These are phyloP conservation scores for Syncephalis plumigaleata DNA, from an alignment of 371 early-diverging fungal species.

Conservation along the genomic window DNA sequence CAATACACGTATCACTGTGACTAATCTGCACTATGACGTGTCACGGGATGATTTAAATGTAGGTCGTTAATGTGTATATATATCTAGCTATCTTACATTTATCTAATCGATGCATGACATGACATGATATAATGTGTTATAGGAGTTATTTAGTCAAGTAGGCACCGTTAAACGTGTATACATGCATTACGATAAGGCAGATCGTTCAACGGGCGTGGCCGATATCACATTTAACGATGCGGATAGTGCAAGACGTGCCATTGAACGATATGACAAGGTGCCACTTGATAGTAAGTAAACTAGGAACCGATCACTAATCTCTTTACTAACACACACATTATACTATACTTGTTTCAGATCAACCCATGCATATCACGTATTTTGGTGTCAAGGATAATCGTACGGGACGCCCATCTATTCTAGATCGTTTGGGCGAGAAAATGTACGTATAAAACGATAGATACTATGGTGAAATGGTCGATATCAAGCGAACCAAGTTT, in stretches of 20 bases:
- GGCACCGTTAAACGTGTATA: slow-evolving; percentile 25
- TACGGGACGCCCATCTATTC: not conserved
- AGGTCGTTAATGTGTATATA: slow-evolving; percentile 1
- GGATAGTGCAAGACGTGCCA: slow-evolving; percentile 28
- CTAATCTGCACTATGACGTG: slow-evolving; percentile 43
- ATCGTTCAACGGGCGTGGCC: slow-evolving; percentile 43
- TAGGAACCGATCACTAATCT: too few species aligned
- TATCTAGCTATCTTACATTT: not conserved
- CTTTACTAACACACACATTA: too few species aligned
- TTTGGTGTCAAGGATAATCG: not conserved
- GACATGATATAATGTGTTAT: not conserved
- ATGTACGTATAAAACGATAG: slow-evolving; percentile 2
- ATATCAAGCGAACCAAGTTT: too few species aligned
- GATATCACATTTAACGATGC: slow-evolving; percentile 28
- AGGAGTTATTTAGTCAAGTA: slow-evolving; percentile 34
- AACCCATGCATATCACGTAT: not conserved
- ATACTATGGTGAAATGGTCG: slow-evolving; percentile 1
- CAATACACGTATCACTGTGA: slow-evolving; percentile 14
- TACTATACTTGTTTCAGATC: not conserved
- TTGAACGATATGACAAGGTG: slow-evolving; percentile 31
- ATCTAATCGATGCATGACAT: not conserved
- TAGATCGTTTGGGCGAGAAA: slow-evolving; percentile 2
- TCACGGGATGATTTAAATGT: slow-evolving; percentile 48
- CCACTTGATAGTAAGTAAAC: slow-evolving; percentile 33
- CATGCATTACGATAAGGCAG: slow-evolving; percentile 33